Evolutionary conservation across 352 stramenopile genomes (phyloP), one percentile per base, ranked within the genome.

Genomic region (Peronospora farinosa): DNA sequence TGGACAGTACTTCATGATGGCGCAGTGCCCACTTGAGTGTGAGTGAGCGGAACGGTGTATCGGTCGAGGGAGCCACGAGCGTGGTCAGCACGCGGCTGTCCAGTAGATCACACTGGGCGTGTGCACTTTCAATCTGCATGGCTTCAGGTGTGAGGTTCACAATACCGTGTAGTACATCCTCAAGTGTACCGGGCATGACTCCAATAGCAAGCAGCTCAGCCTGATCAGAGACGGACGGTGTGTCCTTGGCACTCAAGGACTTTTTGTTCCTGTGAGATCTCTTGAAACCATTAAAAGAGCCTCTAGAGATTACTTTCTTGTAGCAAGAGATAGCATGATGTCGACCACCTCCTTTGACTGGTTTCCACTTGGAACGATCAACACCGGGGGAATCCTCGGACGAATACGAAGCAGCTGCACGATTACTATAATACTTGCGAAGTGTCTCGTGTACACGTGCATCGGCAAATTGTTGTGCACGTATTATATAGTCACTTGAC

Each of bases 21-120:
- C 72, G 67, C 35, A 86, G 46, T 15, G 72, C 57, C 74, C 74
- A 88, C 61, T 88, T 88, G 63, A 88, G 63, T 12, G 67, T 69
- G 19, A 88, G 48, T 28, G 72, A 71, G 13, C 63, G 59, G 56
- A 88, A 86, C 25, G 77, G 77, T n/a, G 76, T 65, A 40, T 36
- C 57, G 15, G 60, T 35, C 7, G 54, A 68, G 12, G 77, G 77
- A 0, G 61, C 60, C 37, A 70, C 45, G 21, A 84, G 69, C 28
- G 74, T 63, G 33, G 63, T 63, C 55, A 88, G 57, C 35, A 88
- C 60, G 40, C 72, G 72, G 16, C 59, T 70, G 65, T 84, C 72
- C 27, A 78, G 57, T 39, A 84, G 60, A 49, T 80, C 72, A 40
- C 67, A 36, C 31, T 73, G 61, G 12, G 65, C 63, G 33, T 73